Conservation (phyloP, 108 stramenopile genomes). For the Fragilaria crotonensis region DNA sequence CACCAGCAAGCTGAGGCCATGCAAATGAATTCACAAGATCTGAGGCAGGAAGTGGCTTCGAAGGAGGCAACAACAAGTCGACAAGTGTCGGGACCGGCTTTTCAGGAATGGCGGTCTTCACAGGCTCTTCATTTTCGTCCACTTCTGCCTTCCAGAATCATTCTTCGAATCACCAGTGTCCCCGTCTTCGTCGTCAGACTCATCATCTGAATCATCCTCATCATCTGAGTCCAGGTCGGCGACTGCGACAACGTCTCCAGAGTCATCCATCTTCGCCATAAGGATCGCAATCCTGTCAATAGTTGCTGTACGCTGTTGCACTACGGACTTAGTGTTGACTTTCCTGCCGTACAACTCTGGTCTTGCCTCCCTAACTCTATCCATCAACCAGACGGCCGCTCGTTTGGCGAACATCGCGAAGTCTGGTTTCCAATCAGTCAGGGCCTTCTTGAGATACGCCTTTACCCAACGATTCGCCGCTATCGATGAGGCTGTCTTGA, state of each 20-base stretch:
- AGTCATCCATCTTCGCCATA: constrained; percentile 62
- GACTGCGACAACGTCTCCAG: constrained; percentile 38
- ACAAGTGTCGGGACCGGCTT: constrained; percentile 71
- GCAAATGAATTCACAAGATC: constrained; percentile 56
- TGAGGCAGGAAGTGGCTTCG: constrained; percentile 45
- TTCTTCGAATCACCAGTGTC: constrained; percentile 38
- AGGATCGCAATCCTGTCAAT: constrained; percentile 57
- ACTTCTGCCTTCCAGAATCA: constrained; percentile 28
- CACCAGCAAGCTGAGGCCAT: constrained; percentile 73
- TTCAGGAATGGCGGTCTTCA: constrained; percentile 49
- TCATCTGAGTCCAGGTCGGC: constrained; percentile 56
- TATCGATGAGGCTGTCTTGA: constrained; percentile 50
- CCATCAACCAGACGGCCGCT: constrained; percentile 69
- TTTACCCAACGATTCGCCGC: constrained; percentile 62
- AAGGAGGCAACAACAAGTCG: constrained; percentile 76
- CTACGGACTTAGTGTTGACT: constrained; percentile 25
- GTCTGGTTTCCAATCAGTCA: constrained; percentile 48
- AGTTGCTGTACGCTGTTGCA: constrained; percentile 48
- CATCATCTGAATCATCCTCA: constrained; percentile 56
- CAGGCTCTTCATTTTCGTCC: constrained; percentile 13
- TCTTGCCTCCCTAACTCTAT: constrained; percentile 61
- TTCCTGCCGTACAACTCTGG: constrained; percentile 52
- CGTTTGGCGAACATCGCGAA: constrained; percentile 62
- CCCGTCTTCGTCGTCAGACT: constrained; percentile 53
- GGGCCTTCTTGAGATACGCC: constrained; percentile 66